Evolutionary conservation across 805 yeast species (phyloP).

Genomic region (Nematodospora valgi): DNA sequence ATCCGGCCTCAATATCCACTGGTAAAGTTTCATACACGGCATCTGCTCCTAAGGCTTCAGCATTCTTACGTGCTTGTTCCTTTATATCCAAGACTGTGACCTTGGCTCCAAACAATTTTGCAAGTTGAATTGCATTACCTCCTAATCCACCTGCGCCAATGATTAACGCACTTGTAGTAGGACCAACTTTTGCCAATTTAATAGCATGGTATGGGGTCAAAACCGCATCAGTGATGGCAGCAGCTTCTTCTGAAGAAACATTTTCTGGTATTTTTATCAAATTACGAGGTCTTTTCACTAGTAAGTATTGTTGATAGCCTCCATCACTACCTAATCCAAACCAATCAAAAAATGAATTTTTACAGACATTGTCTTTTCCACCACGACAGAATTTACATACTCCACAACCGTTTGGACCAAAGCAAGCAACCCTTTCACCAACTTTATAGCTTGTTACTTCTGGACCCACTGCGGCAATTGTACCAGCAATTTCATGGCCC

Average conservation of each 20-base stretch:
- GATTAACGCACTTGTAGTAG: conserved; percentile 33
- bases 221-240: conserved; percentile 35
- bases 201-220: conserved; percentile 43
- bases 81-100: conserved; percentile 34
- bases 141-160: conserved; percentile 45
- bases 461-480: conserved; percentile 25
- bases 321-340: conserved; percentile 38
- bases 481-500: conserved; percentile 46
- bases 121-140: conserved; percentile 38
- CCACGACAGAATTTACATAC: conserved; percentile 29
- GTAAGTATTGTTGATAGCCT: conserved; percentile 38
- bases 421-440: conserved; percentile 30
- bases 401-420: conserved; percentile 33
- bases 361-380: conserved; percentile 34
- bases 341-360: conserved; percentile 18
- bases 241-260: conserved; percentile 2
- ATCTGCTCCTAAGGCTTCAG: conserved; percentile 35
- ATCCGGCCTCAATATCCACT: conserved; percentile 20
- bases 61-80: conserved; percentile 22
- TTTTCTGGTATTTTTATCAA: conserved; percentile 23
- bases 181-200: conserved; percentile 28
- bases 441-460: conserved; percentile 18
- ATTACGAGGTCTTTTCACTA: conserved; percentile 29
- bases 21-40: conserved; percentile 33
- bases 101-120: conserved; percentile 27